These are phyloP conservation scores for Geosiphon pyriformis DNA, from an alignment of 192 early-diverging fungal species.

Conservation along the genomic window DNA sequence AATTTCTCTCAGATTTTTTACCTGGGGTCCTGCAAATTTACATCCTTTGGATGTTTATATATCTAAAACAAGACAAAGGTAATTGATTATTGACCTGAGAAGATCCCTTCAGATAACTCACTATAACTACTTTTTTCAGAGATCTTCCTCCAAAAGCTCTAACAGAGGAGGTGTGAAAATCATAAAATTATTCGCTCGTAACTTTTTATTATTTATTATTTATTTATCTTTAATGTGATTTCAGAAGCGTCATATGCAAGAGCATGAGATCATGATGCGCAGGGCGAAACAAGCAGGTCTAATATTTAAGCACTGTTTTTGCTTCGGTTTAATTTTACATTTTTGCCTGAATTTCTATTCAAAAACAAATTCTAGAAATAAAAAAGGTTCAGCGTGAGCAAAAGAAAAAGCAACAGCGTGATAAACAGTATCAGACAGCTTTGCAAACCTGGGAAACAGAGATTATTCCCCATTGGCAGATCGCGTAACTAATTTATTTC, in stretches of 20 bases:
- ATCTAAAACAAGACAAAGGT: slow-evolving; percentile 40
- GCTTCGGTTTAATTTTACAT: neutral
- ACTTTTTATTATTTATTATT: too few species aligned
- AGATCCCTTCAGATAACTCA: neutral
- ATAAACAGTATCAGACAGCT: slow-evolving; percentile 29
- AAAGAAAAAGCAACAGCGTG: slow-evolving; percentile 32
- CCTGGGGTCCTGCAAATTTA: neutral
- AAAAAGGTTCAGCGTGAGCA: slow-evolving; percentile 31
- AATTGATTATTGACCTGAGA: neutral
- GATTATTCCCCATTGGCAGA: slow-evolving; percentile 36
- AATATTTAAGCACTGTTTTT: neutral
- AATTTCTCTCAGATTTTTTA: slow-evolving; percentile 3
- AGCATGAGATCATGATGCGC: slow-evolving; percentile 41
- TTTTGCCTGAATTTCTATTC: neutral
- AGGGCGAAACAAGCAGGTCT: slow-evolving; percentile 31
- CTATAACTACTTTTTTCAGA: slow-evolving; percentile 1
- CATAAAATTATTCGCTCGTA: too few species aligned
- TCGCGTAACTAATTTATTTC: slow-evolving; percentile 22
- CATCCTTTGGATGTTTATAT: slow-evolving; percentile 38
- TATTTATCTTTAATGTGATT: too few species aligned
- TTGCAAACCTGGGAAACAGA: slow-evolving; percentile 33
- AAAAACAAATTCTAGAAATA: slow-evolving; percentile 22
- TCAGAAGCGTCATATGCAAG: slow-evolving; percentile 32
- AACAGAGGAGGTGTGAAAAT: slow-evolving; percentile 25
- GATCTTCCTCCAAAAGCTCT: slow-evolving; percentile 38